Percentiles rank a stretch among this genome's conserved stretches.
Conservation (phyloP, 176 grass and related monocot species). For the Aegilops tauschii region DNA sequence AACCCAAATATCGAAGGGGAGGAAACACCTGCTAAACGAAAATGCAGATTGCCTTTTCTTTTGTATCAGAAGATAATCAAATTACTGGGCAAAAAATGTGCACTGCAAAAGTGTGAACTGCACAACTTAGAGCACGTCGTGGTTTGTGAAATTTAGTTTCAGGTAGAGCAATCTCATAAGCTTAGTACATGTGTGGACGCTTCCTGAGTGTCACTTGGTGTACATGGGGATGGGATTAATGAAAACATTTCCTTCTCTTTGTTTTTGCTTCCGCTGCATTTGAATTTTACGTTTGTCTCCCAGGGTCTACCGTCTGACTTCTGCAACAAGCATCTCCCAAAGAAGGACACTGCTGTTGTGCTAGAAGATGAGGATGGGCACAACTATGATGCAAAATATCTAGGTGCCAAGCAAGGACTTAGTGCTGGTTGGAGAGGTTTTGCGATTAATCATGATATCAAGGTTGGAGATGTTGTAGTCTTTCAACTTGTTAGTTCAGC, state of each 20-base stretch:
- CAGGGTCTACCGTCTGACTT: constrained; percentile 38
- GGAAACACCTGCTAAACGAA: constrained; percentile 8
- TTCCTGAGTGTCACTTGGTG: background rate
- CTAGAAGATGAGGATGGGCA: constrained; percentile 46
- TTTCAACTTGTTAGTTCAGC: constrained; percentile 34
- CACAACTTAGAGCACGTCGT: background rate
- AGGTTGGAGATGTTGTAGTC: constrained; percentile 33
- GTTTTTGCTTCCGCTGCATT: background rate
- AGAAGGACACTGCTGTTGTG: constrained; percentile 10
- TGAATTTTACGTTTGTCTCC: background rate
- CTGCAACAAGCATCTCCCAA: constrained; percentile 53
- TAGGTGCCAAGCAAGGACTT: constrained; percentile 36
- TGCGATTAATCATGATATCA: constrained; percentile 33
- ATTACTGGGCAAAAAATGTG: background rate
- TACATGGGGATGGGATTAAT: background rate
- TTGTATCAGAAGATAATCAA: background rate
- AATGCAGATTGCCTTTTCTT: background rate
- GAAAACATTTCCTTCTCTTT: background rate
- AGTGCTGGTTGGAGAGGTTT: constrained; percentile 53
- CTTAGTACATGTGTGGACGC: background rate
- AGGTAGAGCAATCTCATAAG: background rate
- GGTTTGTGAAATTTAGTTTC: constrained; percentile 1
- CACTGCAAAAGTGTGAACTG: background rate
- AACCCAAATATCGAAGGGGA: background rate
- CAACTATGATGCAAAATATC: constrained; percentile 11